Base-by-base conservation (phyloP, 352 stramenopile species). In the Pythium scleroteichum region DNA sequence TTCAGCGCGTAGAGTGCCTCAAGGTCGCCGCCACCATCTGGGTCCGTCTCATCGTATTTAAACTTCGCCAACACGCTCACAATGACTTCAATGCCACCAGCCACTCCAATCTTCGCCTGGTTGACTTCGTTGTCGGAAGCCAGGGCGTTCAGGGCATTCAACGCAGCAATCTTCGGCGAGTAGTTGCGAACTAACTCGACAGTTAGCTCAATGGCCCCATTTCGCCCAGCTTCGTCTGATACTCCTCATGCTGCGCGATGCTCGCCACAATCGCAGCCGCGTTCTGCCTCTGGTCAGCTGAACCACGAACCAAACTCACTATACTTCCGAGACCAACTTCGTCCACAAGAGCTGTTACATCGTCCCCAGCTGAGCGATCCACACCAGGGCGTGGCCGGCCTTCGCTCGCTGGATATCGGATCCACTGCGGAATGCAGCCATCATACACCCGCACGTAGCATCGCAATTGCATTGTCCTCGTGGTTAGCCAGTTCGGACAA, bases 401-500 rank as follows among this genome's bases (percentile, higher is more conserved):
- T 61, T 61, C 4, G 53, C 20, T 1, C 53, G 53, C 29, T 61
- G 41, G 7, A 53, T 61, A 22, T 57, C 56, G 13, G 56, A 35
- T 33, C 46, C 56, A 22, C 46, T 57, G 16, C 56, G 38, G 13
- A 64, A 53, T 35, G 45, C 38, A 3, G 46, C 46, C 6, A 57
- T 33, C 26, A 64, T 1, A 26, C 56, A 2, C 47, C 47, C 0
- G 35, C 38, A 4, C n/a, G 17, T 5, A 56, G 22, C 41, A 64
- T 53, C 22, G 20, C 19, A 8, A 14, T 41, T n/a, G 40, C 58
- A 19, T 65, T 65, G 27, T 33, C 27, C 16, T 53, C 16, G 32
- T 59, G 4, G 58, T 65, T 54, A 8, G 50, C 38, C 12, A 65
- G 32, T 42, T 54, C 58, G 10, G 46, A 24, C 19, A 65, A 19